These are phyloP conservation scores for Periconia sp. DNA, from an alignment of 2,329 filamentous ascomycete species.

Conservation along the genomic window DNA sequence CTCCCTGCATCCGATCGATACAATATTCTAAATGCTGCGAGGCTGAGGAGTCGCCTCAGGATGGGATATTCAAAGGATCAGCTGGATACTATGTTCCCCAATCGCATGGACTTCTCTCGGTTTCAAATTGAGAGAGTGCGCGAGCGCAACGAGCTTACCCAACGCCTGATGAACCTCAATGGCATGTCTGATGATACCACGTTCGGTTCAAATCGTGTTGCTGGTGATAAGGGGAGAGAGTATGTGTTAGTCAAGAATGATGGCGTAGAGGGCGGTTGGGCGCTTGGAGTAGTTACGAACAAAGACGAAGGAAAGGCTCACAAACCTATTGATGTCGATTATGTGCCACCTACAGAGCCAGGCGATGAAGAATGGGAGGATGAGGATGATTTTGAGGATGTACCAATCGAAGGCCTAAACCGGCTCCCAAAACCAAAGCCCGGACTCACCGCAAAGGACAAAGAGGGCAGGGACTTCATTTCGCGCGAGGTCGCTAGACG, in stretches of 20 bases:
- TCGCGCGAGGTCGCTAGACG: constrained; percentile 45
- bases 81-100: constrained; percentile 92
- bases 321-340: constrained; percentile 91
- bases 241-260: constrained; percentile 97
- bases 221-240: constrained; percentile 85
- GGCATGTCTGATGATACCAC: constrained; percentile 83
- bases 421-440: constrained; percentile 66
- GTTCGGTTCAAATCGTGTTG: constrained; percentile 66
- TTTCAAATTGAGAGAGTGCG: constrained; percentile 95
- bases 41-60: constrained; percentile 80
- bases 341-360: constrained; percentile 51
- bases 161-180: constrained; percentile 90
- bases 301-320: constrained; percentile 78
- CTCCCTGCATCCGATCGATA: constrained; percentile 88
- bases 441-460: constrained; percentile 28
- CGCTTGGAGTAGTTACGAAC: constrained; percentile 86
- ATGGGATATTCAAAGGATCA: constrained; percentile 98
- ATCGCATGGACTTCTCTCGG: constrained; percentile 93
- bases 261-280: constrained; percentile 93
- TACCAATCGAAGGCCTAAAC: constrained; percentile 88
- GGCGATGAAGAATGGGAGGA: constrained; percentile 68
- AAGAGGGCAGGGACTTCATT: constrained; percentile 40
- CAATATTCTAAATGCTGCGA: constrained; percentile 94
- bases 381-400: constrained; percentile 85
- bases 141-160: constrained; percentile 92